These are phyloP conservation scores for Boletus fagicola DNA, from an alignment of 768 basidiomycete species.

Conservation along the genomic window DNA sequence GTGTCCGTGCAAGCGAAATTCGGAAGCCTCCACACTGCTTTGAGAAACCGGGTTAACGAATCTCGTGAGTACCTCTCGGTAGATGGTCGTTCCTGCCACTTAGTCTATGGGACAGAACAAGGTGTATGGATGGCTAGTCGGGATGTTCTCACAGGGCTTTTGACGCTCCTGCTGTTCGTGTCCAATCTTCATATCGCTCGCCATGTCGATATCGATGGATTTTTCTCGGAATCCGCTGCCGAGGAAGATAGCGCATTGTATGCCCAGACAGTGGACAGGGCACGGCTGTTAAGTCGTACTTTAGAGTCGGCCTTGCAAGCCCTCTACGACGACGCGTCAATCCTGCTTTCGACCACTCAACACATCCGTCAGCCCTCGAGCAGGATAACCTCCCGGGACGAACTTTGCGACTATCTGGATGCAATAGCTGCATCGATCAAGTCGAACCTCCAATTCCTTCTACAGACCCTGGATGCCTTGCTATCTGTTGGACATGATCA, in stretches of 20 bases:
- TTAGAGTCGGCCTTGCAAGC: constrained; percentile 71
- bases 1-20: constrained; percentile 52
- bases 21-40: constrained; percentile 27
- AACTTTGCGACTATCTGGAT: constrained; percentile 44
- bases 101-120: constrained; percentile 21
- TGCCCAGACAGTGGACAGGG: constrained; percentile 63
- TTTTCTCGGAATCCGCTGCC: constrained; percentile 46
- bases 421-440: constrained; percentile 50
- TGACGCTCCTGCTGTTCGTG: constrained; percentile 55
- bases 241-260: constrained; percentile 52
- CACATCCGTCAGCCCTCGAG: constrained; percentile 20
- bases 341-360: constrained; percentile 60
- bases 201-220: constrained; percentile 80
- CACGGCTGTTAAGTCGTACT: constrained; percentile 62
- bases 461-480: constrained; percentile 61
- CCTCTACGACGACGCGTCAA: constrained; percentile 67
- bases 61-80: constrained; percentile 24
- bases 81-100: neutral
- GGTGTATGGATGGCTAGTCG: constrained; percentile 40
- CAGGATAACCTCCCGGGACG: constrained; percentile 10
- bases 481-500: constrained; percentile 68
- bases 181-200: constrained; percentile 76
- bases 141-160: constrained; percentile 53
- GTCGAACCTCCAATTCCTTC: constrained; percentile 53
- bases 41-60: constrained; percentile 22